These are phyloP conservation scores for Trichosporon sp. DNA, from an alignment of 1,284 basidiomycete species.

Conservation along the genomic window DNA sequence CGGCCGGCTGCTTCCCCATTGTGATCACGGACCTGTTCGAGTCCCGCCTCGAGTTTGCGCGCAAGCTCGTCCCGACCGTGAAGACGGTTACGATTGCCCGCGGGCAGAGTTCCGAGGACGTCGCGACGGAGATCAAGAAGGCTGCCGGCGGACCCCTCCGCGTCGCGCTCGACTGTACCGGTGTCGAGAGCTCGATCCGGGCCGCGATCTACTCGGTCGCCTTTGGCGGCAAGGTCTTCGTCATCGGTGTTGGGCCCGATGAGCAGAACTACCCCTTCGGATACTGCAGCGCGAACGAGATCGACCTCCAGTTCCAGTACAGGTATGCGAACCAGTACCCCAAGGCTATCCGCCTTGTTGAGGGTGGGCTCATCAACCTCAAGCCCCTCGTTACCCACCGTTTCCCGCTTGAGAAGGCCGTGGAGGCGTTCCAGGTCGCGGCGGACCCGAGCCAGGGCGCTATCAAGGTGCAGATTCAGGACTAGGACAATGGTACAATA, in stretches of 20 bases:
- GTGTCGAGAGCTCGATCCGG: conserved; percentile 82
- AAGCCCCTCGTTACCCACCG: conserved; percentile 86
- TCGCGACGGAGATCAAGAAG: conserved; percentile 50
- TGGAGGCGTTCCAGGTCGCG: conserved; percentile 70
- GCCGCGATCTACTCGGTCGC: conserved; percentile 68
- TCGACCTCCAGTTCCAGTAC: conserved; percentile 61
- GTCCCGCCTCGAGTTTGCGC: conserved; percentile 61
- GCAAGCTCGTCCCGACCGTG: conserved; percentile 59
- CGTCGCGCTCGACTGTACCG: conserved; percentile 64
- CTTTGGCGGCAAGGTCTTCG: conserved; percentile 60
- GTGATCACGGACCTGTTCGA: conserved; percentile 61
- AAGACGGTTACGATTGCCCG: conserved; percentile 54
- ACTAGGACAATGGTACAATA: conserved; percentile 31
- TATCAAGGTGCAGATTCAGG: conserved; percentile 57
- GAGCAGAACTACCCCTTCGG: conserved; percentile 59
- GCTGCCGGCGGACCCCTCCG: conserved; percentile 47
- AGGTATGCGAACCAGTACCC: conserved; percentile 65
- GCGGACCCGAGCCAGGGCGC: conserved; percentile 53
- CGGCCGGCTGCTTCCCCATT: conserved; percentile 62
- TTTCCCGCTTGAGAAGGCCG: conserved; percentile 72
- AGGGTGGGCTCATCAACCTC: conserved; percentile 77
- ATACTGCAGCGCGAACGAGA: conserved; percentile 61
- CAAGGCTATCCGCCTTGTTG: conserved; percentile 77
- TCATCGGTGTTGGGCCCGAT: conserved; percentile 61
- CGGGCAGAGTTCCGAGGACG: conserved; percentile 44